Evolutionary conservation across 225 moss, liverwort and hornwort species (phyloP).

Genomic region (Pseudisothecium myosuroides): DNA sequence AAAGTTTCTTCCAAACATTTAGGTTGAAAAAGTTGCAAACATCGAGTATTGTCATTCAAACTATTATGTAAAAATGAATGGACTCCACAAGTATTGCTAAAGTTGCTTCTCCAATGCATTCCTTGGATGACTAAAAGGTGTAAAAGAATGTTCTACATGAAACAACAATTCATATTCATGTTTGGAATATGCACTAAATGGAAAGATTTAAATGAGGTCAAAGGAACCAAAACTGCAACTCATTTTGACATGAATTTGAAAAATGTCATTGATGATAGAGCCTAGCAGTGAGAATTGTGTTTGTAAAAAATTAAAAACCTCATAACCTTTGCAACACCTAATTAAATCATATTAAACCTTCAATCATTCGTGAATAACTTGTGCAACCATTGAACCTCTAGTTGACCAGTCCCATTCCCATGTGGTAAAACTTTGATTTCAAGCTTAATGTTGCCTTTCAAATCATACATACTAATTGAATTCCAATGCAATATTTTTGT

Average conservation of each 20-base stretch:
- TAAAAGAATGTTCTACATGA: rapidly evolving
- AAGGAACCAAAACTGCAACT: not conserved
- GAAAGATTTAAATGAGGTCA: rapidly evolving
- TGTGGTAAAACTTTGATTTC: too few species aligned
- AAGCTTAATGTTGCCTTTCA: too few species aligned
- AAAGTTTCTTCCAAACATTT: rapidly evolving
- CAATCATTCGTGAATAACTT: too few species aligned
- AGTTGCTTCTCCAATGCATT: not conserved
- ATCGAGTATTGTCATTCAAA: not conserved
- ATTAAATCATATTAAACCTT: too few species aligned
- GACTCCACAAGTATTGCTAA: not conserved
- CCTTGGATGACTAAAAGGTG: rapidly evolving
- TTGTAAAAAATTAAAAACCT: rapidly evolving
- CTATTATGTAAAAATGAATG: too few species aligned
- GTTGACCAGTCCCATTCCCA: too few species aligned
- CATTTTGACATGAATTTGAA: not conserved
- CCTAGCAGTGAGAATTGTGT: rapidly evolving
- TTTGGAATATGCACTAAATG: not conserved
- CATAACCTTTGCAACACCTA: too few species aligned
- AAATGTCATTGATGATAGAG: not conserved
- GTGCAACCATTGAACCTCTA: too few species aligned
- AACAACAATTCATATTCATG: too few species aligned
- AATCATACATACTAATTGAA: too few species aligned
- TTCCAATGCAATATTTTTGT: too few species aligned
- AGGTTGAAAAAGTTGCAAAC: not conserved